Percentiles rank a stretch among this genome's conserved stretches.
These are phyloP conservation scores for Orbilia brochopaga DNA, from an alignment of 2,329 filamentous ascomycete species.

Conservation along the genomic window DNA sequence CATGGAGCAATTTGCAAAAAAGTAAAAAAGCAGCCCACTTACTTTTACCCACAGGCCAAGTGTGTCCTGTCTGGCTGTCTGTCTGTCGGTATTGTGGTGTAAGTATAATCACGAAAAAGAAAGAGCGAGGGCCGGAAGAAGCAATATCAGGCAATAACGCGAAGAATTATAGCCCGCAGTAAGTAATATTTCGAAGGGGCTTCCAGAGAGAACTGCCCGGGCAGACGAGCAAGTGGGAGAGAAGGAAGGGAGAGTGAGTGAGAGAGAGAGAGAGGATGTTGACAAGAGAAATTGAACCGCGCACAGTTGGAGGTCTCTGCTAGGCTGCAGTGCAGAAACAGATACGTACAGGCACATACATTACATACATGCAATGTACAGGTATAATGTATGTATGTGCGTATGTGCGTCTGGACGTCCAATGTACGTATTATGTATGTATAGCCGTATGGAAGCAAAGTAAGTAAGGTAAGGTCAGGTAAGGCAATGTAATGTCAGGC, in stretches of 20 bases:
- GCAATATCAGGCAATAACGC: slow-evolving; percentile 9
- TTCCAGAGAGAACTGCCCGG: slow-evolving; percentile 6
- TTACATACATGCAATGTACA: slow-evolving; percentile 17
- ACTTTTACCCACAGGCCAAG: too few relatives aligned
- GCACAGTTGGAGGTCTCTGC: slow-evolving; percentile 44
- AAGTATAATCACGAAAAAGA: slow-evolving; percentile 1
- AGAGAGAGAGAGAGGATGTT: slow-evolving; percentile 24
- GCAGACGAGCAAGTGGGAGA: slow-evolving; percentile 10
- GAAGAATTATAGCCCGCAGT: background rate
- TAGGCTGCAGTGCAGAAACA: slow-evolving; percentile 40
- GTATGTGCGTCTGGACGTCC: too few relatives aligned
- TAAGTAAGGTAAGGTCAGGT: too few relatives aligned
- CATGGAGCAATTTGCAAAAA: background rate
- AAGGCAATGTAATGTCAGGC: background rate
- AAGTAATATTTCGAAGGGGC: slow-evolving; percentile 6
- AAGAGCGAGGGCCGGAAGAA: slow-evolving; percentile 19
- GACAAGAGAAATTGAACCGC: slow-evolving; percentile 43
- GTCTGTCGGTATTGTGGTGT: background rate
- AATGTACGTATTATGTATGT: too few relatives aligned
- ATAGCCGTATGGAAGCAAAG: too few relatives aligned
- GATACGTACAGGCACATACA: too few relatives aligned
- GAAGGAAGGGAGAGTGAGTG: slow-evolving; percentile 27
- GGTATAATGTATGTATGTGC: background rate
- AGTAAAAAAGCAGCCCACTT: slow-evolving; percentile 7
- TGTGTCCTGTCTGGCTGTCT: too few relatives aligned